These are phyloP conservation scores for Pichia sp. DNA, from an alignment of 1,139 yeast species.

Conservation along the genomic window DNA sequence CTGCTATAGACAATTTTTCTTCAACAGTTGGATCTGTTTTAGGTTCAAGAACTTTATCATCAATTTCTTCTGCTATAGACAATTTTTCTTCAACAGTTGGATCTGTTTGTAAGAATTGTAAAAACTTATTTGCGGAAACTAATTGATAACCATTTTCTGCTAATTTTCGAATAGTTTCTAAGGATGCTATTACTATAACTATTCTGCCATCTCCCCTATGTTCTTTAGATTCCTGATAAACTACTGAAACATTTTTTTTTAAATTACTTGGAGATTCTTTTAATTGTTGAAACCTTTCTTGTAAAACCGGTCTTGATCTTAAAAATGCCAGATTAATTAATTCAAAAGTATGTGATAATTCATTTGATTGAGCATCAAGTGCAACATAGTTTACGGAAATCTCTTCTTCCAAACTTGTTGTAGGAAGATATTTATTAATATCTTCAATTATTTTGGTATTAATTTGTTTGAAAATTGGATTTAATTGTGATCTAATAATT, in stretches of 20 bases:
- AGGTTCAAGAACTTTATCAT: background rate
- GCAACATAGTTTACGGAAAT: conserved; percentile 27
- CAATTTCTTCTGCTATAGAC: conserved; percentile 9
- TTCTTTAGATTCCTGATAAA: conserved; percentile 20
- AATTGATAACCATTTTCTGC: conserved; percentile 18
- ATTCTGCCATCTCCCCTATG: conserved; percentile 27
- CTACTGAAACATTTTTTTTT: conserved; percentile 17
- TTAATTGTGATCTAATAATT: conserved; percentile 51
- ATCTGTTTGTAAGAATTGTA: background rate
- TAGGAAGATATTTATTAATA: conserved; percentile 35
- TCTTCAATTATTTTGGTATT: conserved; percentile 47
- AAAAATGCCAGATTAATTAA: conserved; percentile 37
- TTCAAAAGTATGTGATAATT: conserved; percentile 43
- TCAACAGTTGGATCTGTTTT: too few species aligned
- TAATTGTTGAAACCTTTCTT: conserved; percentile 12
- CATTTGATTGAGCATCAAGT: conserved; percentile 32
- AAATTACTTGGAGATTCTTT: conserved; percentile 18
- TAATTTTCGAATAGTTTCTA: conserved; percentile 27
- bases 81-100: conserved; percentile 3
- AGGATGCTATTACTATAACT: conserved; percentile 25
- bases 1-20: conserved; percentile 9
- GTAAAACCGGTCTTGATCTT: conserved; percentile 21
- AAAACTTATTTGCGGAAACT: background rate
- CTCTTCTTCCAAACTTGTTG: conserved; percentile 31
- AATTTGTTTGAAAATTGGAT: conserved; percentile 57